Percentiles rank a stretch among this genome's conserved stretches.
Evolutionary conservation across 2,329 filamentous ascomycete genomes (phyloP).

Genomic region (Torrubiella hemipterigena): DNA sequence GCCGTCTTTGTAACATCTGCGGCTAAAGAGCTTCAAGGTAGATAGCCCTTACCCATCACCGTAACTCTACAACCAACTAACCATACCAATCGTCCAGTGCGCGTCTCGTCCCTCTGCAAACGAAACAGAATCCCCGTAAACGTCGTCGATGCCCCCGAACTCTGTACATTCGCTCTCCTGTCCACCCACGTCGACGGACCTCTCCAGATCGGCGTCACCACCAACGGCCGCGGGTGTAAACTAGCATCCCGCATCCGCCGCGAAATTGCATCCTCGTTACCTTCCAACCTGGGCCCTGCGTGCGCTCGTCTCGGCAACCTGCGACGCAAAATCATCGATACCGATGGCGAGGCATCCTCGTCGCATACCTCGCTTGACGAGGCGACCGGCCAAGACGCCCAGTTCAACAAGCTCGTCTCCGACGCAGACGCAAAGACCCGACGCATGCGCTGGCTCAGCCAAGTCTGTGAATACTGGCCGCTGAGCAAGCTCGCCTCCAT

Average conservation of each 20-base stretch:
- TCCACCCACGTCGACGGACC: slow-evolving; percentile 85
- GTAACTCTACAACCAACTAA: slow-evolving; percentile 22
- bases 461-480: slow-evolving; percentile 99
- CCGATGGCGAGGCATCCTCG: slow-evolving; percentile 46
- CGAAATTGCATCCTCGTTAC: slow-evolving; percentile 74
- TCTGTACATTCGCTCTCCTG: slow-evolving; percentile 83
- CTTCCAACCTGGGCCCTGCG: slow-evolving; percentile 60
- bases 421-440: slow-evolving; percentile 66
- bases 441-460: slow-evolving; percentile 83
- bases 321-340: slow-evolving; percentile 58
- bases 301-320: slow-evolving; percentile 68
- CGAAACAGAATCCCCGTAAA: slow-evolving; percentile 83
- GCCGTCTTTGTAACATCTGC: slow-evolving; percentile 73
- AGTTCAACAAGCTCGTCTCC: slow-evolving; percentile 73
- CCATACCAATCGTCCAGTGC: slow-evolving; percentile 54
- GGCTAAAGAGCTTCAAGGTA: slow-evolving; percentile 26
- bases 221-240: slow-evolving; percentile 89
- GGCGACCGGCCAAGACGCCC: slow-evolving; percentile 61
- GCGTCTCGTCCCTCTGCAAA: too few species aligned
- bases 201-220: slow-evolving; percentile 89
- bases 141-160: slow-evolving; percentile 72
- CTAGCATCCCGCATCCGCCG: slow-evolving; percentile 79
- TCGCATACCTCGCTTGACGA: slow-evolving; percentile 36
- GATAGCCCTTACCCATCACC: background rate
- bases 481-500: slow-evolving; percentile 69